These are phyloP conservation scores for Huntiella omanensis DNA, from an alignment of 2,329 filamentous ascomycete species.

Conservation along the genomic window DNA sequence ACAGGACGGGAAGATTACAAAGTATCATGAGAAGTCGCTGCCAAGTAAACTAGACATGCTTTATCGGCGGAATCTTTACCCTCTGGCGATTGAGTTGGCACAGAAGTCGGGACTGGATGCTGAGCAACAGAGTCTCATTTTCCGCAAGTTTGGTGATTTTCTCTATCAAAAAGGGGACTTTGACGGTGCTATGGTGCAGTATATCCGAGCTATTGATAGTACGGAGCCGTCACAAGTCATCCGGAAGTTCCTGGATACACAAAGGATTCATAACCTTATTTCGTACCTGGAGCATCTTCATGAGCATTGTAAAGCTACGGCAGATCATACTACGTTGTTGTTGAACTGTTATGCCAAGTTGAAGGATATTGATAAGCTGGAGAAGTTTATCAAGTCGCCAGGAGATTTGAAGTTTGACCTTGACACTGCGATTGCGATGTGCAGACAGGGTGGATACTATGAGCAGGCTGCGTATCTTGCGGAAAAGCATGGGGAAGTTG, in stretches of 20 bases:
- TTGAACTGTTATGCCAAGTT: constrained; percentile 96
- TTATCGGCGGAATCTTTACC: constrained; percentile 84
- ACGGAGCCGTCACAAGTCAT: constrained; percentile 95
- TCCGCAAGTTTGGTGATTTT: constrained; percentile 82
- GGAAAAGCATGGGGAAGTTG: constrained; percentile 81
- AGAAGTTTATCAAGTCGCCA: constrained; percentile 90
- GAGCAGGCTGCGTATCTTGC: constrained; percentile 93
- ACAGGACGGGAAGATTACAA: constrained; percentile 78
- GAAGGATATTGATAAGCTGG: constrained; percentile 90
- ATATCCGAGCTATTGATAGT: constrained; percentile 85
- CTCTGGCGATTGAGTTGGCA: constrained; percentile 78
- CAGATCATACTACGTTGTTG: constrained; percentile 84
- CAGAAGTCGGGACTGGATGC: constrained; percentile 69
- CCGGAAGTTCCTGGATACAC: constrained; percentile 90
- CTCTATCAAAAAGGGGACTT: constrained; percentile 91
- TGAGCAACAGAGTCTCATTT: constrained; percentile 76
- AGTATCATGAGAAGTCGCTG: constrained; percentile 78
- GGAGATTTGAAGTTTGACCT: constrained; percentile 91
- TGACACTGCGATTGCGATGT: constrained; percentile 95
- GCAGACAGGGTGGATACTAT: constrained; percentile 87
- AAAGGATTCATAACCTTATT: constrained; percentile 92
- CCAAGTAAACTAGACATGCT: constrained; percentile 84
- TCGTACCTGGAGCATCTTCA: constrained; percentile 94
- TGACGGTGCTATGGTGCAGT: constrained; percentile 97
- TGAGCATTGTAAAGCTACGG: constrained; percentile 79